Evolutionary conservation across 768 basidiomycete genomes (phyloP), one percentile per base, ranked within the genome.

Genomic region (Lanmaoa pseudosensibilis): DNA sequence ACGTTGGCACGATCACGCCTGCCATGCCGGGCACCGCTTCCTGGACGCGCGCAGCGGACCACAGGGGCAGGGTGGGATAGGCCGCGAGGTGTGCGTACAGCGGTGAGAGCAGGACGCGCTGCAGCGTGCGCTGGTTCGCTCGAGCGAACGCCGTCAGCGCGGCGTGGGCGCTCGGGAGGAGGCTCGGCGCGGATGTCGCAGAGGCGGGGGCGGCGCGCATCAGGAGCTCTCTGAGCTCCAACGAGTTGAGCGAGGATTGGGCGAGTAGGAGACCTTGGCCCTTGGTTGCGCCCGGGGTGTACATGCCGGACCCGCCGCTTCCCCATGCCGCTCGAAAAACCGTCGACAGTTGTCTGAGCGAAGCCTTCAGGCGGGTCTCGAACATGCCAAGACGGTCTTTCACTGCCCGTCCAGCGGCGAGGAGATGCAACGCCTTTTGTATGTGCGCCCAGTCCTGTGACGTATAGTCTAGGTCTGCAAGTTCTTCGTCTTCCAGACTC

Each of bases 361-460:
- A 77, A 0, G 79, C 73, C 48, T 82, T 80, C 46, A 98, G 66
- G 60, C 86, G 89, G 5, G 70, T 72, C 73, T 98, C 93, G 64
- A 96, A 93, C 34, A 70, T 65, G 4, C 68, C 62, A 27, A 94
- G 73, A 23, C 87, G 85, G 39, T 92, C 90, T 37, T 79, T 80
- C 18, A 95, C 80, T 1, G 82, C 80, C 5, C 88, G 83, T 27
- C 87, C 88, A 34, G 90, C 84, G n/a, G 90, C 85, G 39, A 98
- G 81, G 38, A 95, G 79, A 67, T 93, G 92, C 15, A 98, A 73
- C 2, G 85, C 85, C 12, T 84, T 73, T 70, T 97, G 95, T 55
- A 98, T 93, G 30, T 84, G 79, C 2, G 84, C 80, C 92, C 94
- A 97, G 71, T 98, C 95, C 54, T 92, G 85, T 4, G 86, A 75